phyloP scores from a whole-genome alignment of 1,284 basidiomycete genomes.

The Ceratobasidium sp. region DNA sequence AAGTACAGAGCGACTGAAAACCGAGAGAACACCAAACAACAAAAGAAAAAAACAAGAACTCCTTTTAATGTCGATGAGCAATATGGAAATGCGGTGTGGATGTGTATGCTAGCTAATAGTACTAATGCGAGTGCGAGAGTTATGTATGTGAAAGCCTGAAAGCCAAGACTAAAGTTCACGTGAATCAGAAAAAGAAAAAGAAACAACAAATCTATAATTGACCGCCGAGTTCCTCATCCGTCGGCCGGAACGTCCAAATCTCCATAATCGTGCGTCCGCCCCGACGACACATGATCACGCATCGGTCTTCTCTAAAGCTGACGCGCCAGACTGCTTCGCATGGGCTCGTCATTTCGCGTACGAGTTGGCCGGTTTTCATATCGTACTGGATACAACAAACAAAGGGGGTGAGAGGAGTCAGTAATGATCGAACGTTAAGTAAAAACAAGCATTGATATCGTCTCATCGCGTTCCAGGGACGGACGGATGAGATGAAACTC shows the following conservation, averaged over 20 bases:
- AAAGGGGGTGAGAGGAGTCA: not conserved
- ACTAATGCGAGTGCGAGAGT: not conserved
- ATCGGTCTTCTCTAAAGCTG: conserved; percentile 81
- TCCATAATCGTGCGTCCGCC: conserved; percentile 91
- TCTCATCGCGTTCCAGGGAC: not conserved
- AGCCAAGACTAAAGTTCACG: not conserved
- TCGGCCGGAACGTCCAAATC: conserved; percentile 79
- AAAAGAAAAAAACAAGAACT: conserved; percentile 5
- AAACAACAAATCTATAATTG: no score
- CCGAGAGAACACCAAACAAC: not conserved
- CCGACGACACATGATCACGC: conserved; percentile 87
- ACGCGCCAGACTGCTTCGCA: conserved; percentile 93
- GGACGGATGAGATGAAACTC: not conserved
- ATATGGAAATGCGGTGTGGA: not conserved
- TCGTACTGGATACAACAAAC: conserved; percentile 74
- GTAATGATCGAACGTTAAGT: not conserved
- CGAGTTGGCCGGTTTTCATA: conserved; percentile 74
- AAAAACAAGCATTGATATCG: not conserved
- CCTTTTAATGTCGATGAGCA: not conserved
- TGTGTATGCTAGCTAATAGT: not conserved
- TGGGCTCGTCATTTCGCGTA: conserved; percentile 81
- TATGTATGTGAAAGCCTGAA: no score
- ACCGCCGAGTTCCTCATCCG: conserved; percentile 42
- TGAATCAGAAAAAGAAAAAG: not conserved
- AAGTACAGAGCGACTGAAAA: not conserved